Conservation (phyloP, 371 early-diverging fungal species). For the Rhizopus microsporus region DNA sequence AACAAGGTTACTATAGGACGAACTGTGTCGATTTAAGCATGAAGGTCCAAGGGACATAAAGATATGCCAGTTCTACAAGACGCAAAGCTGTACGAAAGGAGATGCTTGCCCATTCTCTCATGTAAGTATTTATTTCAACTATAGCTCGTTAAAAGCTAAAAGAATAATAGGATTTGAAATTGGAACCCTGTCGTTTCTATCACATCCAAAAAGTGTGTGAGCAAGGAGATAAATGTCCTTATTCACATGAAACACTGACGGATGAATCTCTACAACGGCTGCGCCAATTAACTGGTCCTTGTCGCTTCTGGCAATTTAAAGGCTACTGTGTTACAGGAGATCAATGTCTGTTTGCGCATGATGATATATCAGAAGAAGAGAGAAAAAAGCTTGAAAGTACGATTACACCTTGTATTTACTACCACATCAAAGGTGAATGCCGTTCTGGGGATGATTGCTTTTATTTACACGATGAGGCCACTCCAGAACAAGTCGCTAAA, state of each 20-base stretch:
- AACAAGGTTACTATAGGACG: conserved; percentile 12
- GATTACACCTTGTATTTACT: conserved; percentile 22
- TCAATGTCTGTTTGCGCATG: conserved; percentile 33
- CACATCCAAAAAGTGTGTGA: conserved; percentile 31
- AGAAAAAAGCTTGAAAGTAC: conserved; percentile 10
- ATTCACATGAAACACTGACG: conserved; percentile 33
- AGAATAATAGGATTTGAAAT: conserved; percentile 26
- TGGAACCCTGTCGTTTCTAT: conserved; percentile 43
- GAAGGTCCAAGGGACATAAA: conserved; percentile 9
- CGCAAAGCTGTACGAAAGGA: conserved; percentile 27
- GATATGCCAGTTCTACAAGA: conserved; percentile 35
- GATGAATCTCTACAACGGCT: conserved; percentile 11
- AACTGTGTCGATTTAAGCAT: conserved; percentile 26
- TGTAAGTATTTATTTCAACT: conserved; percentile 17
- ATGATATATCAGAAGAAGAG: conserved; percentile 7
- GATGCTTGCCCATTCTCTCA: conserved; percentile 33
- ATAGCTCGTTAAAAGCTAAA: too few relatives aligned
- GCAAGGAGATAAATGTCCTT: conserved; percentile 24
- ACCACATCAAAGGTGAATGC: conserved; percentile 16
- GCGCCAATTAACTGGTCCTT: conserved; percentile 29
- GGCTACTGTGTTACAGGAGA: conserved; percentile 39
- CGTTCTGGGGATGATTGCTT: conserved; percentile 26
- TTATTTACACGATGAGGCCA: conserved; percentile 19
- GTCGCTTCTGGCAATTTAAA: conserved; percentile 42
- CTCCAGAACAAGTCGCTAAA: conserved; percentile 1